Evolutionary conservation across 352 stramenopile genomes (phyloP).

Genomic region (Saprolegnia diclina): DNA sequence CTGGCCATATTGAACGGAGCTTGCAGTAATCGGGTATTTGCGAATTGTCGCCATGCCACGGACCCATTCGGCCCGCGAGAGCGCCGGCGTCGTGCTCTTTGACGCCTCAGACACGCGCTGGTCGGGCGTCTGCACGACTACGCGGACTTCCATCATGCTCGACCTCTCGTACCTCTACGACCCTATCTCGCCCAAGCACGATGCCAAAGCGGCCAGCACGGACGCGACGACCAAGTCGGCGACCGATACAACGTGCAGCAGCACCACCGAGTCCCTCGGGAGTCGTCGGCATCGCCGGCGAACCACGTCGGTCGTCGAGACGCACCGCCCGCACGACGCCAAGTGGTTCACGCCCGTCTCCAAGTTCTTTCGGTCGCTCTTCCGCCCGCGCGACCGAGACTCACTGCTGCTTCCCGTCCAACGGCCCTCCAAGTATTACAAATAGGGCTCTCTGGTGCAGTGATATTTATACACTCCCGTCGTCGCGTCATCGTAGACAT

Average conservation of each 20-base stretch:
- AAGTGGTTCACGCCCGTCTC: background rate
- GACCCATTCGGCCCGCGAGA: no score
- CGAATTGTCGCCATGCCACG: no score
- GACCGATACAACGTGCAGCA: background rate
- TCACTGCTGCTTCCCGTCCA: background rate
- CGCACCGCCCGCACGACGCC: background rate
- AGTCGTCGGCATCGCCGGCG: background rate
- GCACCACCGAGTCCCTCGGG: background rate
- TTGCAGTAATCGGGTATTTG: no score
- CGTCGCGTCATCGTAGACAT: no score
- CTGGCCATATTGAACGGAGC: no score
- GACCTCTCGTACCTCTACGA: conserved; percentile 12
- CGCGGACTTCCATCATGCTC: background rate
- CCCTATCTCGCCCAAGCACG: background rate
- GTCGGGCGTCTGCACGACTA: background rate
- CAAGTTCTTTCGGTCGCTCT: background rate
- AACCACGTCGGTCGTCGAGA: background rate
- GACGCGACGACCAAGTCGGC: background rate
- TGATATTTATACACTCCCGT: no score
- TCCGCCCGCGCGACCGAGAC: background rate
- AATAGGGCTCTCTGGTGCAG: no score
- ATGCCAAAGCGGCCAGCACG: background rate
- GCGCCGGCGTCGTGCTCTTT: conserved; percentile 1
- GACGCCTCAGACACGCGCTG: background rate
- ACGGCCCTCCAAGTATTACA: background rate